Conservation (phyloP, 2,329 filamentous ascomycete genomes). For the Microsporum ferrugineum region DNA sequence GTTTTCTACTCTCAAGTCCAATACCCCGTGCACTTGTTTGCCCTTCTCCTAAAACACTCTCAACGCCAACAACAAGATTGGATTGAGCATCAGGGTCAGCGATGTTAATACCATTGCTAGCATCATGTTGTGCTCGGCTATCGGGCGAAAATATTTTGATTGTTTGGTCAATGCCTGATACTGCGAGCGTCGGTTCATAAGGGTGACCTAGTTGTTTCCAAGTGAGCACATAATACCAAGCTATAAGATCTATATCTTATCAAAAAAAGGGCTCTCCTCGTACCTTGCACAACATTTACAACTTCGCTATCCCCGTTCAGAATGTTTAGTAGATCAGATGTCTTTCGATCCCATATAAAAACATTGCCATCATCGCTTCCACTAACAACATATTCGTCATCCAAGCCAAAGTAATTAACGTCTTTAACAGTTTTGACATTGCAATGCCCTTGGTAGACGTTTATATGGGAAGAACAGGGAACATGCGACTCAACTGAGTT, state of each 20-base stretch:
- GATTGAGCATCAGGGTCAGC: constrained; percentile 35
- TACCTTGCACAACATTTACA: constrained; percentile 57
- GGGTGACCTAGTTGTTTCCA: constrained; percentile 42
- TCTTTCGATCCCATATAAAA: constrained; percentile 59
- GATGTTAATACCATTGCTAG: constrained; percentile 48
- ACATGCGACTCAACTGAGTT: constrained; percentile 44
- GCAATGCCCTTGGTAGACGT: constrained; percentile 52
- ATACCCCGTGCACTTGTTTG: constrained; percentile 17
- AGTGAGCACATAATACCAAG: background rate
- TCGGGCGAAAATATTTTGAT: constrained; percentile 59
- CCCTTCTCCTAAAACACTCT: constrained; percentile 17
- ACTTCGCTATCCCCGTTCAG: constrained; percentile 56
- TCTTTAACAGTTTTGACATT: constrained; percentile 59
- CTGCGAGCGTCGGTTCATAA: constrained; percentile 55
- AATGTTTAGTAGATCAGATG: constrained; percentile 50
- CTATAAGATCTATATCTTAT: background rate
- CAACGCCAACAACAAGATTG: constrained; percentile 24
- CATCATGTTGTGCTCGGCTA: constrained; percentile 44
- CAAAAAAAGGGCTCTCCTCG: background rate
- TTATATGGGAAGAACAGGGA: constrained; percentile 46
- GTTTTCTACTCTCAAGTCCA: constrained; percentile 46
- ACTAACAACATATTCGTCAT: constrained; percentile 58
- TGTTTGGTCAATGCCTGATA: constrained; percentile 56
- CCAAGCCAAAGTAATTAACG: constrained; percentile 55
- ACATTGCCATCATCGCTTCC: constrained; percentile 56